Base-by-base conservation (phyloP, 2,329 filamentous ascomycete species). In the Apiospora hydei region DNA sequence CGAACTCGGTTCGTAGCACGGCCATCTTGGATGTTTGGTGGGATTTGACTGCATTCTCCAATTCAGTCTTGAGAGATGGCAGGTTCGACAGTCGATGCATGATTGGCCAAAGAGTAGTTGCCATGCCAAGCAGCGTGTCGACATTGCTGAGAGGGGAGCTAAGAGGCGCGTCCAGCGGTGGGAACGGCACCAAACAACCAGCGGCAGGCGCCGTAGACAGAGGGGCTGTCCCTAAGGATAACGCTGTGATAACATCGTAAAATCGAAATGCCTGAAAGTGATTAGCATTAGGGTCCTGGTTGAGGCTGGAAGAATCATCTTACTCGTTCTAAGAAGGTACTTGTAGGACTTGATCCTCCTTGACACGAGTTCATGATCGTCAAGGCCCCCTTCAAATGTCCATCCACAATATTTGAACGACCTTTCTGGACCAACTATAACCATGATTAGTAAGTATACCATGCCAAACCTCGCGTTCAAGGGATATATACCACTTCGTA, bases 241-340 rank as follows among this genome's bases (percentile, higher is more conserved):
- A 81, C 1, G 90, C 89, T 7, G 89, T 87, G 71, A 91, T 91
- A 30, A 91, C 89, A 77, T 91, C 89, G 80, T 91, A 91, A 76
- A 91, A 91, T 7, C 88, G 86, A 75, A 91, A 92, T 1, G 89
- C 89, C 89, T 91, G 71, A 43, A 21, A 30, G 44, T 38, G 43
- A 74, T 83, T 46, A 82, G 77, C 69, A 69, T 69, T 14, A 57
- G 13, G 4, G 34, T 34, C 10, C 34, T 6, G 10, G 11, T 57
- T 51, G 41, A 53, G 53, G n/a, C 44, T 30, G 43, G 71, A 30
- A 8, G n/a, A 7, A 26, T 8, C 43, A 8, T 74, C 75, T 18
- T 82, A 91, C 89, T 18, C 89, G 83, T 79, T 91, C 89, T 2
- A 92, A 81, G 74, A 91, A 92, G 57, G 85, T 80, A 57, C 86